A percentile compares a stretch with the other conserved stretches of the same genome.
phyloP scores from a whole-genome alignment of 2,329 filamentous ascomycete species.

The Grosmannia serpens region DNA sequence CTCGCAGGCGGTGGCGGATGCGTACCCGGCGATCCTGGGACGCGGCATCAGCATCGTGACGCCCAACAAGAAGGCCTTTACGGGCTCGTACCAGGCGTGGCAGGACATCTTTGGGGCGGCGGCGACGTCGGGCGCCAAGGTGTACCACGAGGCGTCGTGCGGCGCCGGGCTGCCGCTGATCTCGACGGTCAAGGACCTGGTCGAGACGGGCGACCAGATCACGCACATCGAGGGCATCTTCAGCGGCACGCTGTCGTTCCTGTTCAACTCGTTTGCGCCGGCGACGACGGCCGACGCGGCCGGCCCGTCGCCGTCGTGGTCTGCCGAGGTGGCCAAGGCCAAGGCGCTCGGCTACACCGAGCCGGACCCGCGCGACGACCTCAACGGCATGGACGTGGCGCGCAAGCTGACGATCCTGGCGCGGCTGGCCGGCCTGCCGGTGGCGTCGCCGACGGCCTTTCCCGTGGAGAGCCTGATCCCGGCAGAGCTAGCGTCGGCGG shows the following conservation, averaged over 20 bases:
- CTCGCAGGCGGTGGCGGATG: constrained; percentile 70
- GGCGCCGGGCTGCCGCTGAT: constrained; percentile 90
- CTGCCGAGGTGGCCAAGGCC: constrained; percentile 80
- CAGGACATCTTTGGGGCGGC: constrained; percentile 73
- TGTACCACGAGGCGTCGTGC: constrained; percentile 93
- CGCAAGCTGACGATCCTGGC: constrained; percentile 92
- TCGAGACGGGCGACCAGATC: constrained; percentile 85
- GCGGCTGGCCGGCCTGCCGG: constrained; percentile 66
- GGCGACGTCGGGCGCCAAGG: constrained; percentile 57
- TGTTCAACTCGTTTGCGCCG: constrained; percentile 95
- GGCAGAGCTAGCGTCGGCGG: constrained; percentile 64
- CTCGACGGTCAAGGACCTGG: constrained; percentile 85
- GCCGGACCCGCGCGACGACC: constrained; percentile 74
- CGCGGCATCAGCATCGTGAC: constrained; percentile 85
- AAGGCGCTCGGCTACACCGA: constrained; percentile 90
- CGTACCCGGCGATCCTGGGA: constrained; percentile 71
- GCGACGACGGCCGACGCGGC: constrained; percentile 49
- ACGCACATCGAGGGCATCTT: constrained; percentile 94
- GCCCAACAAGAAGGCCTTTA: constrained; percentile 98
- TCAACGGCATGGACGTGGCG: constrained; percentile 86
- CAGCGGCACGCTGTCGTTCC: constrained; percentile 93
- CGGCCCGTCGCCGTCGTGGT: constrained; percentile 68
- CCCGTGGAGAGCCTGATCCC: constrained; percentile 92
- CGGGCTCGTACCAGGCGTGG: constrained; percentile 70
- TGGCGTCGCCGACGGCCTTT: constrained; percentile 78